Conservation (phyloP, 2,329 filamentous ascomycete species). For the Tolypocladium amazonense region DNA sequence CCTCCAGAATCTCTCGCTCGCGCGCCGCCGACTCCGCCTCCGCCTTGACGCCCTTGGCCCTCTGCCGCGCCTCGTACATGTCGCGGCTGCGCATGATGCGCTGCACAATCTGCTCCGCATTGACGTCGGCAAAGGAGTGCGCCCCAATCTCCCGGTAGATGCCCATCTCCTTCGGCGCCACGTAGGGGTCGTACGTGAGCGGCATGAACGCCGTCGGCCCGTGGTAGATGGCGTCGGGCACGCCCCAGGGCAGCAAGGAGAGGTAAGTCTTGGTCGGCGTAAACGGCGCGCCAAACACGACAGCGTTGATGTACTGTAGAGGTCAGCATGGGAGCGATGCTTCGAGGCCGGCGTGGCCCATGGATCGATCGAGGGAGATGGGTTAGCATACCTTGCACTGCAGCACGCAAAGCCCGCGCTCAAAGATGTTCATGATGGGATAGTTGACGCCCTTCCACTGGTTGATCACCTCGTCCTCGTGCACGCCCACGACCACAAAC, state of each 20-base stretch:
- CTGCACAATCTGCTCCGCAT: slow-evolving; percentile 84
- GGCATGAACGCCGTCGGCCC: slow-evolving; percentile 91
- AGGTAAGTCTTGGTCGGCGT: slow-evolving; percentile 74
- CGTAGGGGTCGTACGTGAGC: slow-evolving; percentile 69
- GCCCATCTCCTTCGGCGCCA: slow-evolving; percentile 66
- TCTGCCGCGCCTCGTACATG: slow-evolving; percentile 84
- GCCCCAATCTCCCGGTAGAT: slow-evolving; percentile 71
- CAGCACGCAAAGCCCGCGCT: slow-evolving; percentile 87
- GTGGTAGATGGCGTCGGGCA: slow-evolving; percentile 79
- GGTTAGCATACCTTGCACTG: slow-evolving; percentile 63
- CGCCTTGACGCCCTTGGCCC: slow-evolving; percentile 81
- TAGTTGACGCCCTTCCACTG: slow-evolving; percentile 96
- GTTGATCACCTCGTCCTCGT: slow-evolving; percentile 93
- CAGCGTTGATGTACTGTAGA: slow-evolving; percentile 68
- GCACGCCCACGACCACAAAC: slow-evolving; percentile 86
- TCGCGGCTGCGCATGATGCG: slow-evolving; percentile 80
- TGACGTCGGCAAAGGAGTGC: slow-evolving; percentile 78
- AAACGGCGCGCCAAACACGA: slow-evolving; percentile 86
- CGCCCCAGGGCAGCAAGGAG: slow-evolving; percentile 59
- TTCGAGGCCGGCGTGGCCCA: background rate
- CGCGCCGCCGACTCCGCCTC: slow-evolving; percentile 59
- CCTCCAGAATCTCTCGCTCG: slow-evolving; percentile 51
- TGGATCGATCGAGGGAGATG: too few relatives aligned
- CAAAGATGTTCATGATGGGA: slow-evolving; percentile 98
- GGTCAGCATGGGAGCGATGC: background rate